phyloP scores from a whole-genome alignment of 768 basidiomycete genomes.

The Xerocomellus dryophilus region DNA sequence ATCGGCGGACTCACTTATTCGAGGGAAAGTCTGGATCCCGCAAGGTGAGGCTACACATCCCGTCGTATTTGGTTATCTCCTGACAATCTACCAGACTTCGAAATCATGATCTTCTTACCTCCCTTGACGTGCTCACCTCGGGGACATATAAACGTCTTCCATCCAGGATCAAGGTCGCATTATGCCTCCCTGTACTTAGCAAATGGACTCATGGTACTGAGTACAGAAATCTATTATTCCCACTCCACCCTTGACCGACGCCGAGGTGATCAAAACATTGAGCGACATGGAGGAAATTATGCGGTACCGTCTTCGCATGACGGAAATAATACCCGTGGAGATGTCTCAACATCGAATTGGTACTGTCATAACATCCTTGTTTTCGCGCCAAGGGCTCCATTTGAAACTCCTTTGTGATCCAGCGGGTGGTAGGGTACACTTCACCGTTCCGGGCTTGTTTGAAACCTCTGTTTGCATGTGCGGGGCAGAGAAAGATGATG shows the following conservation, averaged over 20 bases:
- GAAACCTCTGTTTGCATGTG: constrained; percentile 70
- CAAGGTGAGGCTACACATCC: constrained; percentile 51
- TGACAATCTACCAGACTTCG: constrained; percentile 55
- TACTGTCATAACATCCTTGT: constrained; percentile 33
- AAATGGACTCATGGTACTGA: constrained; percentile 22
- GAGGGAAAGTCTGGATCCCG: constrained; percentile 68
- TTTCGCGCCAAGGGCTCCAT: constrained; percentile 7
- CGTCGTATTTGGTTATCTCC: neutral
- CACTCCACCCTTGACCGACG: constrained; percentile 61
- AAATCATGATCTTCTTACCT: constrained; percentile 91
- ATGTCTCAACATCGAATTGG: constrained; percentile 71
- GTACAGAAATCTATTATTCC: constrained; percentile 68
- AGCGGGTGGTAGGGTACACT: constrained; percentile 80
- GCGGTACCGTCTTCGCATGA: constrained; percentile 72
- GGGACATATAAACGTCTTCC: constrained; percentile 87
- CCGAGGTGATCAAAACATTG: constrained; percentile 62
- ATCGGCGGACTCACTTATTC: constrained; percentile 61
- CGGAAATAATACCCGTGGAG: constrained; percentile 78
- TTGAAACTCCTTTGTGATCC: constrained; percentile 21
- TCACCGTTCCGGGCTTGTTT: constrained; percentile 70
- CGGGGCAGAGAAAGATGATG: constrained; percentile 64
- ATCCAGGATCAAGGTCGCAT: constrained; percentile 66
- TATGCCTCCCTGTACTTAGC: constrained; percentile 11
- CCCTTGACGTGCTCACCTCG: constrained; percentile 81
- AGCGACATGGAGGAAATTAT: constrained; percentile 73